These are phyloP conservation scores for Coniochaeta prunicola DNA, from an alignment of 2,329 filamentous ascomycete genomes.

Conservation along the genomic window DNA sequence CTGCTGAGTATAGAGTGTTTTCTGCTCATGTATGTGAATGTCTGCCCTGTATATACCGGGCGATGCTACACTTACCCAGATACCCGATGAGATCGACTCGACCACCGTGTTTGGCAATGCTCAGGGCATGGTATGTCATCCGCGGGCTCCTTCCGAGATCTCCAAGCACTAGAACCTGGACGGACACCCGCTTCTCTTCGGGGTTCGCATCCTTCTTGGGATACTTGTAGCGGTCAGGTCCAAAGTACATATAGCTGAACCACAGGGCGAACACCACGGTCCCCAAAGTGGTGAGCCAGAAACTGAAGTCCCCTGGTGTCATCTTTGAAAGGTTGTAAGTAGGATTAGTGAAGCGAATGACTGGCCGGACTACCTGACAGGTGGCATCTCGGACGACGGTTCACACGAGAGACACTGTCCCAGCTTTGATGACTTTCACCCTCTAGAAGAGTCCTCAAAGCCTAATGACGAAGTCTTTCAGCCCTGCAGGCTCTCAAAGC, in stretches of 20 bases:
- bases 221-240: constrained; percentile 10
- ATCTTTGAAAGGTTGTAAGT: neutral
- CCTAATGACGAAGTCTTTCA: neutral
- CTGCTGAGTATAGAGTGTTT: constrained; percentile 71
- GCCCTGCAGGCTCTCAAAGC: neutral
- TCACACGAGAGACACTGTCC: neutral
- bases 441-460: neutral
- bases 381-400: neutral
- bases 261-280: neutral
- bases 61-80: constrained; percentile 47
- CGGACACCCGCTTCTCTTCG: constrained; percentile 20
- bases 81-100: constrained; percentile 85
- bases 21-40: constrained; percentile 39
- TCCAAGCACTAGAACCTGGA: constrained; percentile 86
- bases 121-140: constrained; percentile 97
- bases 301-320: neutral
- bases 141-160: constrained; percentile 93
- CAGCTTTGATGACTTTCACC: neutral
- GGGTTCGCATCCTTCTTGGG: constrained; percentile 8
- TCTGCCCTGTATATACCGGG: constrained; percentile 5
- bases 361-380: neutral
- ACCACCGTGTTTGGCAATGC: constrained; percentile 75
- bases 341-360: neutral
- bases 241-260: constrained; percentile 12
- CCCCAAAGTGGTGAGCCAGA: neutral